phyloP scores from a whole-genome alignment of 2,329 filamentous ascomycete species.

The Epicoccum sorghinum region DNA sequence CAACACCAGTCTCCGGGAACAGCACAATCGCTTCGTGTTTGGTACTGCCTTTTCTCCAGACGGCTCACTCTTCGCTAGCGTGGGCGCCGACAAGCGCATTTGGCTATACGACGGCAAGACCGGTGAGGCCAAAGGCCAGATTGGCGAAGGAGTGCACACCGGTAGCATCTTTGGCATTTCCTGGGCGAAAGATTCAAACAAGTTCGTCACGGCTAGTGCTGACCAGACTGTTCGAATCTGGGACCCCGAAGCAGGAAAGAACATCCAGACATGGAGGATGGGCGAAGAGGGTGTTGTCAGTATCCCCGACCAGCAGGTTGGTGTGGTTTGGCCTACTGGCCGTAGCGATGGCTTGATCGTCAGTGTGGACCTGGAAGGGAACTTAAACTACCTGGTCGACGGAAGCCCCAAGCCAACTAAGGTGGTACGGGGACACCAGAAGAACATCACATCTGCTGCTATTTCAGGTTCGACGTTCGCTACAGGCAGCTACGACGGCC shows the following conservation, averaged over 20 bases:
- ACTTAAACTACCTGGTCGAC: constrained; percentile 85
- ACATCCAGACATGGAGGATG: constrained; percentile 82
- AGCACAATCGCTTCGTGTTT: constrained; percentile 89
- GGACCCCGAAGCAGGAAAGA: constrained; percentile 82
- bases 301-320: constrained; percentile 87
- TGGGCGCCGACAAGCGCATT: constrained; percentile 90
- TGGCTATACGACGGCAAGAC: constrained; percentile 97
- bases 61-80: constrained; percentile 79
- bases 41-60: constrained; percentile 90
- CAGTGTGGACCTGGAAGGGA: constrained; percentile 84
- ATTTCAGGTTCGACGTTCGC: constrained; percentile 70
- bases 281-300: constrained; percentile 74
- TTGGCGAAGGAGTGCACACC: constrained; percentile 84
- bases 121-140: constrained; percentile 77
- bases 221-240: constrained; percentile 95
- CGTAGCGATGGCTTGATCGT: constrained; percentile 87
- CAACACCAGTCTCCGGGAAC: constrained; percentile 76
- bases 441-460: constrained; percentile 81
- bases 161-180: constrained; percentile 92
- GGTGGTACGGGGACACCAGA: constrained; percentile 86
- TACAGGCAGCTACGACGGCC: constrained; percentile 92
- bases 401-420: constrained; percentile 71
- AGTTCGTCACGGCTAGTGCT: constrained; percentile 87
- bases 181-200: constrained; percentile 86
- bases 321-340: constrained; percentile 85